Conservation (phyloP, 768 basidiomycete genomes). For the Termitomyces sp. region DNA sequence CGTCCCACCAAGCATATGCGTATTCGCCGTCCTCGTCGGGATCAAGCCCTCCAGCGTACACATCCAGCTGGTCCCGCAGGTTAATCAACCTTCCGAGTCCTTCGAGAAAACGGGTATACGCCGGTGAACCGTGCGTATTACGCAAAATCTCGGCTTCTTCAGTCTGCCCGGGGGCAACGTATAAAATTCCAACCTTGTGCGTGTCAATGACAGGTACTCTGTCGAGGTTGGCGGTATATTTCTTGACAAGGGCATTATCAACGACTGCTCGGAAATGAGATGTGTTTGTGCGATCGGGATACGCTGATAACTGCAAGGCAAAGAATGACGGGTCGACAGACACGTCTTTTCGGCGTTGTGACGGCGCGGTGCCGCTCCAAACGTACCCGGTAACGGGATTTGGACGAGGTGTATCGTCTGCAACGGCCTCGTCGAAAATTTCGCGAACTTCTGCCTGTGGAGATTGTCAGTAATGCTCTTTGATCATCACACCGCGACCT, state of each 20-base stretch:
- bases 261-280: slow-evolving; percentile 38
- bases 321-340: slow-evolving; percentile 81
- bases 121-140: slow-evolving; percentile 90
- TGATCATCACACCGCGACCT: not conserved
- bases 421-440: slow-evolving; percentile 15
- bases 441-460: slow-evolving; percentile 22
- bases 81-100: slow-evolving; percentile 86
- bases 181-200: slow-evolving; percentile 94
- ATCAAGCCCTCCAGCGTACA: slow-evolving; percentile 90
- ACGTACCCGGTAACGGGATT: slow-evolving; percentile 82
- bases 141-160: slow-evolving; percentile 80
- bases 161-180: slow-evolving; percentile 89
- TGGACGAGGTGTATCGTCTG: slow-evolving; percentile 35
- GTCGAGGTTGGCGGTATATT: slow-evolving; percentile 67
- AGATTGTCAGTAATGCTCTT: not conserved
- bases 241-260: slow-evolving; percentile 47
- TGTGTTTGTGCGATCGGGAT: slow-evolving; percentile 36
- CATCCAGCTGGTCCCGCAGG: slow-evolving; percentile 83
- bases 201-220: slow-evolving; percentile 93
- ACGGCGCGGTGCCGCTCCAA: slow-evolving; percentile 83
- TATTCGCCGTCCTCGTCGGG: slow-evolving; percentile 93
- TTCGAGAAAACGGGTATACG: slow-evolving; percentile 90
- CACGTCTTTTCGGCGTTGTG: slow-evolving; percentile 84
- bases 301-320: slow-evolving; percentile 78
- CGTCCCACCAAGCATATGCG: slow-evolving; percentile 99